Conservation (phyloP, 208 protist species). For the Crithidia expoeki region DNA sequence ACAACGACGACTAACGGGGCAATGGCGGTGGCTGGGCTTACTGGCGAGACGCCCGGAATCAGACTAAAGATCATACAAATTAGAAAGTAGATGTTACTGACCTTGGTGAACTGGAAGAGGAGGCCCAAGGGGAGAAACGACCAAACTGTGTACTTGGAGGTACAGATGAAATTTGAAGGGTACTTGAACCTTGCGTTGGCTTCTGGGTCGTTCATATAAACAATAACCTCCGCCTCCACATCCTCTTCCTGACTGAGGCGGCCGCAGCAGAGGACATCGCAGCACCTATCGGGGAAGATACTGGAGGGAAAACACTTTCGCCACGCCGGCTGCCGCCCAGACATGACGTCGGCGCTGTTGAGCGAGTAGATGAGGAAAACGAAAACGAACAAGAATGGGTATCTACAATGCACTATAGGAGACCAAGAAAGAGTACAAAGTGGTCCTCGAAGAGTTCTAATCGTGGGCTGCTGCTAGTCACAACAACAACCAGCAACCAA, state of each 20-base stretch:
- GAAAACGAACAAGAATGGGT: neutral
- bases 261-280: constrained; percentile 52
- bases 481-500: neutral
- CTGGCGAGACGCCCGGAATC: constrained; percentile 90
- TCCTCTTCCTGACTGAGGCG: constrained; percentile 37
- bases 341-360: constrained; percentile 17
- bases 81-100: constrained; percentile 96
- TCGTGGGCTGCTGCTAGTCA: no score
- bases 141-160: constrained; percentile 92
- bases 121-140: constrained; percentile 95
- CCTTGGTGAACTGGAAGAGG: constrained; percentile 91
- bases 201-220: constrained; percentile 81
- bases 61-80: constrained; percentile 91
- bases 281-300: constrained; percentile 41
- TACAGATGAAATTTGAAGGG: constrained; percentile 90
- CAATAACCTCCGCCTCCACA: constrained; percentile 62
- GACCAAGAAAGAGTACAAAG: constrained; percentile 14
- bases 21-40: constrained; percentile 90
- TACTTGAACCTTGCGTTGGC: constrained; percentile 70
- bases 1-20: constrained; percentile 92
- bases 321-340: constrained; percentile 24
- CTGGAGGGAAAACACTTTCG: constrained; percentile 31
- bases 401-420: neutral
- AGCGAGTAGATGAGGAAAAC: neutral
- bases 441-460: neutral